Base-by-base conservation (phyloP, 2,329 filamentous ascomycete species). In the Harringtonia aguacate region DNA sequence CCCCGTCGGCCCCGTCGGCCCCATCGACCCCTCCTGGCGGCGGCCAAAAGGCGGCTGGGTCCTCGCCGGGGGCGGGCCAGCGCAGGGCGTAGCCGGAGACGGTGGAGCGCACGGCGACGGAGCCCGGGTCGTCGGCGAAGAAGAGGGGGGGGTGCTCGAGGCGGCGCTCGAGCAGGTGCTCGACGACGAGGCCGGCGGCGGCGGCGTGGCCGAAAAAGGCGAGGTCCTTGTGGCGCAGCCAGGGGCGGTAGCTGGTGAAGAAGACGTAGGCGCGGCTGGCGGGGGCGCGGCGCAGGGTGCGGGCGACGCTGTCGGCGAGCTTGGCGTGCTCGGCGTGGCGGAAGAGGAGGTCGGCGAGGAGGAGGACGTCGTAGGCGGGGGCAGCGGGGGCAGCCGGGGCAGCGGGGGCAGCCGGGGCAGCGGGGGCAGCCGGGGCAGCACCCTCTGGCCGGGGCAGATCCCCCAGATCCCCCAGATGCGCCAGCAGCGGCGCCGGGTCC, bases 201-300 rank as follows among this genome's bases (percentile, higher is more conserved):
- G 76, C 69, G 5, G 82, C 85, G 46, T 88, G 57, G 39, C 88
- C 84, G 58, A 95, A 95, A 66, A 95, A 95, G 4, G 74, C 76
- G 59, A 94, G 69, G 56, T 95, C 92, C 61, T 87, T 84, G 50
- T 88, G 75, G 55, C 84, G 71, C 57, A 95, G 68, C 89, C 89
- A 95, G 2, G 90, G 89, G 50, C 92, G 73, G 64, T 97, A 95
- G 18, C 86, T 89, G 0, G 89, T 94, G 66, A 95, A 97, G 61
- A 95, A 94, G 8, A 95, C 88, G 54, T 89, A 75, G 3, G 88
- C 87, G 43, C 72, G 72, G 39, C 81, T 77, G 2, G 67, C 66
- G 4, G 60, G 54, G 4, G 65, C 61, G 48, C 65, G 69, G 53
- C 72, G 75, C 55, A 95, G 62, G 15, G 83, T 85, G 56, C 73